Percentiles rank a stretch among this genome's conserved stretches.
Evolutionary conservation across 202 grass and related monocot species (phyloP).

Genomic region (Bolboschoenoplectus hybrid): DNA sequence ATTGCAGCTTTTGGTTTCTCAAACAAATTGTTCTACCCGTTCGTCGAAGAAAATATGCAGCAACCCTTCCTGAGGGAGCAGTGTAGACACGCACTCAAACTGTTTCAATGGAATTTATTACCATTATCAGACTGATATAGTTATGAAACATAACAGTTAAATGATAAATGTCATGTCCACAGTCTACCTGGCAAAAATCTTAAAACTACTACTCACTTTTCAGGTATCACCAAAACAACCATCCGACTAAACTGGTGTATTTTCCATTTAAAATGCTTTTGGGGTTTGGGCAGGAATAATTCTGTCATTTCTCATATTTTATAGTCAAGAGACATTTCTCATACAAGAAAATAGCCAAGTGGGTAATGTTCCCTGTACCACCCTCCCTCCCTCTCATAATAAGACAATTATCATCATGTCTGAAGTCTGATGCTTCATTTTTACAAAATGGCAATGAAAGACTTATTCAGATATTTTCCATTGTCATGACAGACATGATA

Average conservation of each 20-base stretch:
- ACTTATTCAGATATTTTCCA: neutral
- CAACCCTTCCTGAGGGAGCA: constrained; percentile 59
- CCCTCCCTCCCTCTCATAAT: constrained; percentile 4
- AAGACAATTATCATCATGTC: constrained; percentile 8
- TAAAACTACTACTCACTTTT: neutral
- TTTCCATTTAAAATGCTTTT: neutral
- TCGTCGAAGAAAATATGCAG: constrained; percentile 61
- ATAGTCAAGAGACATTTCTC: neutral
- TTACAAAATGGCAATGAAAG: neutral
- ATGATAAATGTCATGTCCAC: neutral
- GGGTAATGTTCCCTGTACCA: neutral
- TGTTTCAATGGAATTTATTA: constrained; percentile 47
- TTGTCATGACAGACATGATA: neutral
- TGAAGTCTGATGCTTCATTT: neutral
- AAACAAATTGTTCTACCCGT: constrained; percentile 30
- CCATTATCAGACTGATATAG: neutral
- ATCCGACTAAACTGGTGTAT: neutral
- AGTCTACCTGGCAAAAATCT: neutral
- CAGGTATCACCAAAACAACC: neutral
- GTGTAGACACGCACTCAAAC: constrained; percentile 68
- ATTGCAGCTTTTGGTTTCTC: constrained; percentile 12
- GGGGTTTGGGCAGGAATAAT: neutral
- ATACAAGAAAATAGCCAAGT: too few relatives aligned
- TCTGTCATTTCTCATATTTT: neutral
- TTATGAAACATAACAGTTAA: neutral